These are phyloP conservation scores for Penicillium paneum DNA, from an alignment of 2,329 filamentous ascomycete species.

Conservation along the genomic window DNA sequence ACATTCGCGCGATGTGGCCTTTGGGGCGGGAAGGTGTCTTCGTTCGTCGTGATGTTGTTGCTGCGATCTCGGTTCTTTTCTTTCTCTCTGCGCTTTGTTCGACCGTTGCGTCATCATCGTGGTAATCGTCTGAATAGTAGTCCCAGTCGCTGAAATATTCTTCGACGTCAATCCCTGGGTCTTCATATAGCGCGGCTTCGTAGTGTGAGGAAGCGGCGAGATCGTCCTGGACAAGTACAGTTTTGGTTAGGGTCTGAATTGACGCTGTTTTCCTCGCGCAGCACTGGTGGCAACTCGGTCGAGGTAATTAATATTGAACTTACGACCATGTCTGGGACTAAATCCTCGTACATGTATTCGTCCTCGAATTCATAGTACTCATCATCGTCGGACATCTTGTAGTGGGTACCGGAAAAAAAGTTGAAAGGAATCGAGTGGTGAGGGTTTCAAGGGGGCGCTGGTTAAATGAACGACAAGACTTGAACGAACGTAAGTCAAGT, in stretches of 20 bases:
- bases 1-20: not conserved
- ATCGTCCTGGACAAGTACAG: slow-evolving; percentile 36
- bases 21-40: slow-evolving; percentile 10
- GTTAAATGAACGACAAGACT: not conserved
- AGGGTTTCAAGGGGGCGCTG: not conserved
- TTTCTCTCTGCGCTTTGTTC: slow-evolving; percentile 20
- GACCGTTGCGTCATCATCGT: slow-evolving; percentile 42
- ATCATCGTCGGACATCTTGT: slow-evolving; percentile 39
- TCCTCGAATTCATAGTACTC: slow-evolving; percentile 39
- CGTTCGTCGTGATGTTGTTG: slow-evolving; percentile 16
- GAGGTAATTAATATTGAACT: slow-evolving; percentile 9
- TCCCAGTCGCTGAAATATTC: slow-evolving; percentile 47
- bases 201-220: slow-evolving; percentile 42
- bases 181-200: slow-evolving; percentile 41
- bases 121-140: slow-evolving; percentile 46
- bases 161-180: slow-evolving; percentile 38
- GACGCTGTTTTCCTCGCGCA: not conserved
- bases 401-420: not conserved
- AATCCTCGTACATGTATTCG: slow-evolving; percentile 35
- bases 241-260: slow-evolving; percentile 4
- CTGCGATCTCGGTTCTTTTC: slow-evolving; percentile 8
- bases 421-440: not conserved
- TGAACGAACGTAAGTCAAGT: not conserved
- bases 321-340: slow-evolving; percentile 36
- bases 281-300: not conserved